Evolutionary conservation across 2,329 filamentous ascomycete genomes (phyloP).

Genomic region (Rugonectria rugulosa): DNA sequence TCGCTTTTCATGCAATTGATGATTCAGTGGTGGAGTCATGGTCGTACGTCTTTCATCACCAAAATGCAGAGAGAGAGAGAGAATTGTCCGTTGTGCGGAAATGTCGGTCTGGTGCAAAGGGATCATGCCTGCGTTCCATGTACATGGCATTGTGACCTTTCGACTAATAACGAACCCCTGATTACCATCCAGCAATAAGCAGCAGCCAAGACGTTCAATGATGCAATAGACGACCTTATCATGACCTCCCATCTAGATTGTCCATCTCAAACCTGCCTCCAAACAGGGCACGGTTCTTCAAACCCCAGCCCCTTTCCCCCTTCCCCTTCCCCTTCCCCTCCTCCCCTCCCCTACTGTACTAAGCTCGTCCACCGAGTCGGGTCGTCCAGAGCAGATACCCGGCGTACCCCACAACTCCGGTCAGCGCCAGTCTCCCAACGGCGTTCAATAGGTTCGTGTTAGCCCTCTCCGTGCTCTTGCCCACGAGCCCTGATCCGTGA

Average conservation of each 20-base stretch:
- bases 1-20: background rate
- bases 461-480: conserved; percentile 31
- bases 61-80: background rate
- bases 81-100: background rate
- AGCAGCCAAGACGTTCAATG: background rate
- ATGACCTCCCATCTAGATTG: conserved; percentile 14
- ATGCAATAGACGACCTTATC: conserved; percentile 3
- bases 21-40: background rate
- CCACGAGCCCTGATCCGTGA: conserved; percentile 16
- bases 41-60: background rate
- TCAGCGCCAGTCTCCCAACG: conserved; percentile 34
- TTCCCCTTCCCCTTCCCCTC: background rate
- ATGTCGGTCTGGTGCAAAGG: conserved; percentile 2
- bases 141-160: background rate
- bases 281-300: conserved; percentile 12
- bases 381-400: conserved; percentile 41
- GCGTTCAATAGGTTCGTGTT: conserved; percentile 34
- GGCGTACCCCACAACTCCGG: conserved; percentile 39
- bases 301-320: background rate
- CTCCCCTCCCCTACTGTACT: conserved; percentile 1
- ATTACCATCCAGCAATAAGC: background rate
- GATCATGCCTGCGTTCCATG: background rate
- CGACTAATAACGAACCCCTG: background rate
- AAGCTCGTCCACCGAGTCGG: conserved; percentile 37
- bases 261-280: background rate